These are phyloP conservation scores for Sabuloglossum arenarium DNA, from an alignment of 495 filamentous ascomycete genomes.

Conservation along the genomic window DNA sequence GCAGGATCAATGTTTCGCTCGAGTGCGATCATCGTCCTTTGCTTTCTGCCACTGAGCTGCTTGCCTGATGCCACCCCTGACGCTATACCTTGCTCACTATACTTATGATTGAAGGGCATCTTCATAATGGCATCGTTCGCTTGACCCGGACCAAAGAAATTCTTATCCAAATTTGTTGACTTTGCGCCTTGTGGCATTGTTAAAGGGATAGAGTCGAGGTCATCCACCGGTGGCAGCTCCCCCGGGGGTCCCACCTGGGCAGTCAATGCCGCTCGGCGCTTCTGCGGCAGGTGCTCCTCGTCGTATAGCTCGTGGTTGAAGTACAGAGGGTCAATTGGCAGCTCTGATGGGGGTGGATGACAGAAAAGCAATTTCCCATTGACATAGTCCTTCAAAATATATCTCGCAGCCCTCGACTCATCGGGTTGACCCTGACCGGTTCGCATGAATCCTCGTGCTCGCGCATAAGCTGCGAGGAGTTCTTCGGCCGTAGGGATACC, in stretches of 20 bases:
- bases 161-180: conserved; percentile 56
- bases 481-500: conserved; percentile 79
- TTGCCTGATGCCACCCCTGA: conserved; percentile 38
- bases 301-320: conserved; percentile 90
- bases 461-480: conserved; percentile 66
- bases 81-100: conserved; percentile 53
- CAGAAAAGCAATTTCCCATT: conserved; percentile 87
- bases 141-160: conserved; percentile 57
- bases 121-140: conserved; percentile 42
- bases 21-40: conserved; percentile 61
- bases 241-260: conserved; percentile 14
- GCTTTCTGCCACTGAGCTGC: conserved; percentile 61
- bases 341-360: conserved; percentile 59
- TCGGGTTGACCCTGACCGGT: conserved; percentile 78
- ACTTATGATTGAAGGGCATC: conserved; percentile 70
- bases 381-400: conserved; percentile 92
- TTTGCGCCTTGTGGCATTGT: conserved; percentile 34
- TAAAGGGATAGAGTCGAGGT: conserved; percentile 16
- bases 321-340: conserved; percentile 39
- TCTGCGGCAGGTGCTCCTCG: conserved; percentile 50
- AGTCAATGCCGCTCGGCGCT: conserved; percentile 38
- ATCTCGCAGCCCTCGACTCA: conserved; percentile 75
- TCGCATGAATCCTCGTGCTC: conserved; percentile 73
- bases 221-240: conserved; percentile 19
- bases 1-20: conserved; percentile 70